Evolutionary conservation across 2,329 filamentous ascomycete species (phyloP).

Genomic region (Bipolaris oryzae): DNA sequence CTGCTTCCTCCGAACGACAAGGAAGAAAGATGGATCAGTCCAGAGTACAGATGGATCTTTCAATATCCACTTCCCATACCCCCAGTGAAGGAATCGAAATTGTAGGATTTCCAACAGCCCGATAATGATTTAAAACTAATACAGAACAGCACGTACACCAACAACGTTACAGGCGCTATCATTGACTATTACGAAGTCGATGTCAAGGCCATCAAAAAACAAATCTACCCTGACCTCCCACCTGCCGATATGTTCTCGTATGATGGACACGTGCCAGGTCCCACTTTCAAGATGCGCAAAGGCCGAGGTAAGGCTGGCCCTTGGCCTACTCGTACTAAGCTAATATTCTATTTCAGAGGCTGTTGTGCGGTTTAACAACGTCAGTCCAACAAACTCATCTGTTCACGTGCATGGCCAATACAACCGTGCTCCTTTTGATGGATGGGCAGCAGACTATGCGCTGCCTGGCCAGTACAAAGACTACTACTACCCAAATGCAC

Average conservation of each 20-base stretch:
- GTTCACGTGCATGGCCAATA: slow-evolving; percentile 64
- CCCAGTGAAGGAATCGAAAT: slow-evolving; percentile 51
- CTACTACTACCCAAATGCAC: slow-evolving; percentile 66
- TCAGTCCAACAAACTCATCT: slow-evolving; percentile 51
- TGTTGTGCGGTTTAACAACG: slow-evolving; percentile 62
- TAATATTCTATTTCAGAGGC: slow-evolving; percentile 48
- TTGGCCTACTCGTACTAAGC: background rate
- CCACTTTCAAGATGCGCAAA: slow-evolving; percentile 57
- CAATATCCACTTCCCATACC: slow-evolving; percentile 54
- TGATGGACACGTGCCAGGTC: slow-evolving; percentile 62
- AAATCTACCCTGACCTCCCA: slow-evolving; percentile 53
- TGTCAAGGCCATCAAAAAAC: slow-evolving; percentile 49
- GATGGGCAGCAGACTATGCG: slow-evolving; percentile 62
- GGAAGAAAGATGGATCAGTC: slow-evolving; percentile 38
- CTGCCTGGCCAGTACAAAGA: slow-evolving; percentile 63
- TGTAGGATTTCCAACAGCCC: slow-evolving; percentile 37
- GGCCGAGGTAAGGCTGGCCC: slow-evolving; percentile 44
- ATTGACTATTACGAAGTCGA: slow-evolving; percentile 58
- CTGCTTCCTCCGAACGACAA: slow-evolving; percentile 4
- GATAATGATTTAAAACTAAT: slow-evolving; percentile 23
- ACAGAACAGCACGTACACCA: slow-evolving; percentile 40
- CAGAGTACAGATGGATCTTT: slow-evolving; percentile 50
- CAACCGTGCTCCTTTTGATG: slow-evolving; percentile 55
- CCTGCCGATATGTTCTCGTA: slow-evolving; percentile 56
- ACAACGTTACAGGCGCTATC: slow-evolving; percentile 40